Conservation (phyloP, 2,329 filamentous ascomycete genomes). For the Fusarium temperatum region DNA sequence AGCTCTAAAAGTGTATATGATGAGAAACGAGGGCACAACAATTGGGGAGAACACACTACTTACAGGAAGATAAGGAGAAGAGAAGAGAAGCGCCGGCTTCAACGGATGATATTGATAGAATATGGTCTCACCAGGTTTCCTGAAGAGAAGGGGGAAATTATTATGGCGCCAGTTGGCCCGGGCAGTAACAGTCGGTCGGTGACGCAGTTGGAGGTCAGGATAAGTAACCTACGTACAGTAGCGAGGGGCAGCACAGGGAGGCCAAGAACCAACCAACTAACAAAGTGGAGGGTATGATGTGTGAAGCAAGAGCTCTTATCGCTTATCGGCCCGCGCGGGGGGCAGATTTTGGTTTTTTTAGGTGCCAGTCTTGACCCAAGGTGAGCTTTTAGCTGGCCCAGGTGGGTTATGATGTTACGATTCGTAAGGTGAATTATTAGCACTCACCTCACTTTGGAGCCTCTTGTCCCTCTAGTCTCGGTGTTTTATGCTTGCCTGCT, state of each 20-base stretch:
- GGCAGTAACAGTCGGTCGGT: slow-evolving; percentile 29
- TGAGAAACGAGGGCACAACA: slow-evolving; percentile 30
- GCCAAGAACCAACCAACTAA: slow-evolving; percentile 18
- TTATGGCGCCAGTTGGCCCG: slow-evolving; percentile 42
- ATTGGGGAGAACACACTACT: slow-evolving; percentile 8
- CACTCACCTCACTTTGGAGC: slow-evolving; percentile 25
- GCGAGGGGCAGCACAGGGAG: slow-evolving; percentile 23
- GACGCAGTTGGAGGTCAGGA: slow-evolving; percentile 30
- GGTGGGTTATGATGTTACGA: slow-evolving; percentile 29
- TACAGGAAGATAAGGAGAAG: slow-evolving; percentile 27
- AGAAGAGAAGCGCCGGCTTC: slow-evolving; percentile 18
- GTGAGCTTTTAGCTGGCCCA: slow-evolving; percentile 21
- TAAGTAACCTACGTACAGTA: not conserved
- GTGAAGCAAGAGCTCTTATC: slow-evolving; percentile 40
- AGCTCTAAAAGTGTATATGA: slow-evolving; percentile 41
- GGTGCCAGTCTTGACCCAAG: slow-evolving; percentile 10
- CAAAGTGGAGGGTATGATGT: slow-evolving; percentile 27
- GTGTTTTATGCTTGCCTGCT: slow-evolving; percentile 34
- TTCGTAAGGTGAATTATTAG: slow-evolving; percentile 34
- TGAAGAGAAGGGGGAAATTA: slow-evolving; percentile 36
- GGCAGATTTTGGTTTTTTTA: slow-evolving; percentile 2
- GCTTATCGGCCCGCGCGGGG: slow-evolving; percentile 43
- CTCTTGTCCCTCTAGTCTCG: slow-evolving; percentile 27
- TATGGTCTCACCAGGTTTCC: slow-evolving; percentile 37
- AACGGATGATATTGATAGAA: slow-evolving; percentile 37